Base-by-base conservation (phyloP, 768 basidiomycete species). In the Pisolithus tinctorius region DNA sequence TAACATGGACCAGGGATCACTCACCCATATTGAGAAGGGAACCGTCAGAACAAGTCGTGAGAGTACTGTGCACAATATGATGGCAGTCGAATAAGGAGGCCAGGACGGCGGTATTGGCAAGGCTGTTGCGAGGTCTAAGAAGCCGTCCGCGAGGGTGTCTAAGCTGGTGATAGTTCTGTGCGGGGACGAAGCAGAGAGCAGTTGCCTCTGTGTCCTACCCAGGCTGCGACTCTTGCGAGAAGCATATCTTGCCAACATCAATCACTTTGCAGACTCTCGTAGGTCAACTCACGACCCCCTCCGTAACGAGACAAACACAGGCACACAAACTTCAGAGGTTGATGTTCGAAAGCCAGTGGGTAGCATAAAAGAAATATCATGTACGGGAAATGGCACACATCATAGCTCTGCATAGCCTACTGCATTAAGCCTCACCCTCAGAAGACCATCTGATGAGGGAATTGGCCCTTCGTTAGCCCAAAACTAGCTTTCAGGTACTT, bases 391-490 rank as follows among this genome's bases (percentile, higher is more conserved):
- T 31, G 36, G 27, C 17, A 31, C 55, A 57, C 64, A 60, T 57
- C 64, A 54, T 66, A 60, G 51, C 27, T 53, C 55, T 60, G 63
- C 56, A 58, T 58, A 47, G 47, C 56, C 57, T 51, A 54, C 17
- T 27, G 41, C 49, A 39, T 36, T 54, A 60, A 51, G 43, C 45
- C 2, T 41, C 52, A 48, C 55, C 59, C 58, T 78, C 75, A 98
- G 80, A 96, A 98, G 57, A 80, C 80, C 75, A 99, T 69, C 74
- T 89, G 82, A 77, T 99, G 96, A 67, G 96, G 91, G 78, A 80
- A 92, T 76, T 98, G 93, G 55, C 94, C 93, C 81, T 94, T 96
- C 61, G 91, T 92, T 55, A 99, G 80, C 67, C 92, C 93, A 79
- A 88, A 99, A 65, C 79, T 83, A 50, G 94, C 81, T 69, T 85